These are phyloP conservation scores for Penicillium paxilli DNA, from an alignment of 495 filamentous ascomycete genomes.

Conservation along the genomic window DNA sequence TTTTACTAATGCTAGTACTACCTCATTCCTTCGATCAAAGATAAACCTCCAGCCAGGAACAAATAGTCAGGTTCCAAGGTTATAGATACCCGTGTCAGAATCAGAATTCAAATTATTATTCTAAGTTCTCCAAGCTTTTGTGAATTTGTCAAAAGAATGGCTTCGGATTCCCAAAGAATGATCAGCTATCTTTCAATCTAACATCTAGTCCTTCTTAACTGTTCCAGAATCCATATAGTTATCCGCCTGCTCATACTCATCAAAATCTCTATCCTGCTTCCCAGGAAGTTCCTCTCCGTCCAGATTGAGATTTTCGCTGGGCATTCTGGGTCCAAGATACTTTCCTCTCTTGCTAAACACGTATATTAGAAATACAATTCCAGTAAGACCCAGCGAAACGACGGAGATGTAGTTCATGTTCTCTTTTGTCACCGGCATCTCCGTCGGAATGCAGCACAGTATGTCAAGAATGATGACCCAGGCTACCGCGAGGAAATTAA, in stretches of 20 bases:
- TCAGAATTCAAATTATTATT: too few species aligned
- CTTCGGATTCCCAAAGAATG: too few species aligned
- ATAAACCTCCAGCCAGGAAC: too few species aligned
- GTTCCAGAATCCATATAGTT: background rate
- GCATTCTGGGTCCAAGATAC: constrained; percentile 1
- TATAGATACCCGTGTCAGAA: too few species aligned
- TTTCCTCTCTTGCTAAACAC: background rate
- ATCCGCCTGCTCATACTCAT: background rate
- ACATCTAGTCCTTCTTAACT: background rate
- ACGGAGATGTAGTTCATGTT: constrained; percentile 17
- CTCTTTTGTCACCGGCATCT: constrained; percentile 4
- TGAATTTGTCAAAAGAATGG: too few species aligned
- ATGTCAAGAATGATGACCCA: constrained; percentile 10
- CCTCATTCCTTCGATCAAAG: too few species aligned
- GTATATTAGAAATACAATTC: background rate
- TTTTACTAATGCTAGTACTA: too few species aligned
- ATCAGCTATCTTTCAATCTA: background rate
- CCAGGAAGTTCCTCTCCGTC: background rate
- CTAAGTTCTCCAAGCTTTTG: too few species aligned
- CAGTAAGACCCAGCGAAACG: constrained; percentile 5
- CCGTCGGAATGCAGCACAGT: constrained; percentile 7
- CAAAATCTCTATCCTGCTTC: background rate
- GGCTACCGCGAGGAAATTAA: constrained; percentile 8
- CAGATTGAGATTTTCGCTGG: background rate
- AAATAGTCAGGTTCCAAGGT: too few species aligned